Evolutionary conservation across 805 yeast genomes (phyloP), one percentile per base, ranked within the genome.

Genomic region (Hemisphaericaspora nanyangensis): DNA sequence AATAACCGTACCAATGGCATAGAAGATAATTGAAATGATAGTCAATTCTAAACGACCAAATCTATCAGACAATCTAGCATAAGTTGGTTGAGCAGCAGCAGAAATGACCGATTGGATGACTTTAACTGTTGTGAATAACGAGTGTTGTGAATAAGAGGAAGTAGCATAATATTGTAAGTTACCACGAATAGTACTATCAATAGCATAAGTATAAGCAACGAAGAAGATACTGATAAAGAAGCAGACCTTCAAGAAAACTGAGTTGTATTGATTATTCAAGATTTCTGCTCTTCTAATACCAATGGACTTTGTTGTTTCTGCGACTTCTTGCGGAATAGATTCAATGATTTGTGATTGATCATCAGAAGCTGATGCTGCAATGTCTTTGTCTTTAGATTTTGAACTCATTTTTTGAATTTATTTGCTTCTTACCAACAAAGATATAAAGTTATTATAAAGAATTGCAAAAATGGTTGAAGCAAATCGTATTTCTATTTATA

Each of bases 81-180:
- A 78, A 5, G 76, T 66, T 3, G 82, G 78, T 52, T 78, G 83
- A 3, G 83, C 70, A 13, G 82, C 85, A 16, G 85, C 84, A 31
- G 77, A 82, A 39, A 79, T 70, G 29, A 81, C 84, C 19, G 74
- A 61, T 39, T 69, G 67, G 43, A 81, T 70, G 20, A 79, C 81
- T 43, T 72, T 69, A 41, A 82, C 71, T 3, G 87, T 76, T 5
- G 87, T 68, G 31, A 72, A 55, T 38, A 77, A 60, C 6, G 86
- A 74, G 52, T 80, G 84, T 7, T 55, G 48, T 20, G 67, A 41
- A 58, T 76, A 82, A 11, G 80, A 69, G 36, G 66, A 55, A 5
- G 84, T 71, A 12, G 86, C 88, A 44, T 68, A 69, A 4, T 72
- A 25, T 13, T 45, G 40, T 40, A 70, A 76, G n/a, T 68, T 63